Percentiles rank a stretch among this genome's conserved stretches.
These are phyloP conservation scores for Globisporangium megalacanthum DNA, from an alignment of 352 stramenopile genomes.

Conservation along the genomic window DNA sequence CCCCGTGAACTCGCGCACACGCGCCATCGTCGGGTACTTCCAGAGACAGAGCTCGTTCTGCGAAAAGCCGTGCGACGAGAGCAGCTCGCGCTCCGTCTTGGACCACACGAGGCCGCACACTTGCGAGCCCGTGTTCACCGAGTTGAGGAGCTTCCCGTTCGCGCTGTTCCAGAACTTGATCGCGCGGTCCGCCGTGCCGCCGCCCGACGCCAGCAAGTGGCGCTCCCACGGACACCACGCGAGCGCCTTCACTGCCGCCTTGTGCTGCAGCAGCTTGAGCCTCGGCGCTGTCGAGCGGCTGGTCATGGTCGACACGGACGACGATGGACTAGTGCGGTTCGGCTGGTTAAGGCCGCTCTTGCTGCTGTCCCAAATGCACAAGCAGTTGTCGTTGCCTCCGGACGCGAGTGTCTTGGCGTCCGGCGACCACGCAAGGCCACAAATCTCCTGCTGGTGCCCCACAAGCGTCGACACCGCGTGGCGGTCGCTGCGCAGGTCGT, in stretches of 20 bases:
- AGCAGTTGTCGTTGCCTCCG: constrained; percentile 93
- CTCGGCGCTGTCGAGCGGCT: constrained; percentile 22
- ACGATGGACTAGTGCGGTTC: neutral
- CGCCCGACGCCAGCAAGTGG: constrained; percentile 95
- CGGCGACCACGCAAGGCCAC: constrained; percentile 92
- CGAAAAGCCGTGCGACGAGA: constrained; percentile 97
- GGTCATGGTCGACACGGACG: neutral
- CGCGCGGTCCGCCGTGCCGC: constrained; percentile 95
- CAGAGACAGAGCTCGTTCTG: constrained; percentile 98
- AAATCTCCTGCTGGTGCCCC: constrained; percentile 94
- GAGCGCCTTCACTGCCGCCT: constrained; percentile 95
- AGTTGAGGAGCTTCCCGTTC: constrained; percentile 94
- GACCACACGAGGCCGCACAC: constrained; percentile 96
- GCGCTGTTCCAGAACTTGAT: constrained; percentile 99
- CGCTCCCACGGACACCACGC: constrained; percentile 98
- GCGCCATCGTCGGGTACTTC: constrained; percentile 98
- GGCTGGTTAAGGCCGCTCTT: constrained; percentile 2
- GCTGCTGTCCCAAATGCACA: constrained; percentile 92
- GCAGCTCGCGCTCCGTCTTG: constrained; percentile 89
- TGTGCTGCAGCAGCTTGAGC: constrained; percentile 82
- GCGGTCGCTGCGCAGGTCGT: constrained; percentile 24
- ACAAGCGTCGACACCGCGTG: constrained; percentile 71
- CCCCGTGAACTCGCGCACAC: constrained; percentile 96
- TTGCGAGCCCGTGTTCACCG: constrained; percentile 96
- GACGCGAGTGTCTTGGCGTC: constrained; percentile 91